Evolutionary conservation across 768 basidiomycete genomes (phyloP), one percentile per base, ranked within the genome.

Genomic region (Steccherinum ochraceum): DNA sequence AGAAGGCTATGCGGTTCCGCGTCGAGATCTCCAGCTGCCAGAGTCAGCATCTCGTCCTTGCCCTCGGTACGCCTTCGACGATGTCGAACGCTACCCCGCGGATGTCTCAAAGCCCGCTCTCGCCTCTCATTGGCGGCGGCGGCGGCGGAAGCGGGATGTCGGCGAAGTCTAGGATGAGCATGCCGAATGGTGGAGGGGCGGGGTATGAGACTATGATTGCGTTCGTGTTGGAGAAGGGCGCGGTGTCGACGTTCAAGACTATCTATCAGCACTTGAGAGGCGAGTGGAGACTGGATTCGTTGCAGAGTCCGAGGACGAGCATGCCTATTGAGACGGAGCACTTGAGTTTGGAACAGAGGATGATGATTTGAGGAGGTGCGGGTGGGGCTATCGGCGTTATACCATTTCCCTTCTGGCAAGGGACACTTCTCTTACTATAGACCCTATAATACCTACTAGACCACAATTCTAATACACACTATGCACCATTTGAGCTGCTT

Each of bases 181-280:
- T 59, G 53, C 59, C 57, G 27, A 66, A 58, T 43, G 64, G 65
- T 25, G 50, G 53, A 25, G n/a, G n/a, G n/a, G 35, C n/a, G 35
- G 65, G 61, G n/a, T 79, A 73, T 56, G 64, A 72, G 50, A 88
- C 86, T 40, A 81, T 81, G 40, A 78, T 94, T 54, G 81, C 83
- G 49, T 70, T 98, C 58, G 77, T 89, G 20, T 84, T 89, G 56
- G 93, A 96, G 73, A 96, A 93, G 67, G 94, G 94, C 21, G 89
- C 92, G 4, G 76, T 87, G 62, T 86, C 90, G 49, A 84, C 88
- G 43, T 95, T 96, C 72, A 85, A 83, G 66, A 70, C 76, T 4
- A 73, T 93, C 11, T 89, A 86, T 73, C 79, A 79, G 61, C 77
- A 79, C 56, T 65, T 94, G 57, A 79, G 83, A 61, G 80, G 83